Conservation (phyloP, 176 grass and related monocot genomes). For the Bolboschoenus planiculmis region DNA sequence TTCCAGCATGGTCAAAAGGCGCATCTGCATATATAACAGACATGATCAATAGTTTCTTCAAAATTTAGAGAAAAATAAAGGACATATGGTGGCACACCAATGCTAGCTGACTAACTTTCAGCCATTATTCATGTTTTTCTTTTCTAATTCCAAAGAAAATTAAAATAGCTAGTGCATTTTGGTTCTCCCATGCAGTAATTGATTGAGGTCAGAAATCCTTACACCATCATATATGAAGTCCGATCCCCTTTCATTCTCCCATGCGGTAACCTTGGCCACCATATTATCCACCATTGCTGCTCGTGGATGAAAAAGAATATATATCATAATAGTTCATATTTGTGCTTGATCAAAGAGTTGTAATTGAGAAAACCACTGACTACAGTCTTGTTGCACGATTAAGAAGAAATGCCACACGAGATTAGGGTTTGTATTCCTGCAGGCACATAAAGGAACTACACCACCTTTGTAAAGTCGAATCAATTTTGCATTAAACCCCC, state of each 20-base stretch:
- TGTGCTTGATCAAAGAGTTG: neutral
- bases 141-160: neutral
- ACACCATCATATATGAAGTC: slow-evolving; percentile 68
- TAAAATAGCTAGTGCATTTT: neutral
- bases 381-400: neutral
- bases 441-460: neutral
- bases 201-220: slow-evolving; percentile 15
- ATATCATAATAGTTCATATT: neutral
- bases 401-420: neutral
- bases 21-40: slow-evolving; percentile 33
- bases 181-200: neutral
- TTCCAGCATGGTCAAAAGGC: slow-evolving; percentile 63
- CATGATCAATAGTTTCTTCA: neutral
- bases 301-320: slow-evolving; percentile 1
- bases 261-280: slow-evolving; percentile 37
- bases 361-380: neutral
- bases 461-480: neutral
- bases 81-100: neutral
- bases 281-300: slow-evolving; percentile 53
- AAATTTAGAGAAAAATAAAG: neutral
- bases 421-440: neutral
- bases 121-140: neutral
- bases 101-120: neutral
- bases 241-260: slow-evolving; percentile 50
- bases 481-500: neutral